Base-by-base conservation (phyloP, 2,329 filamentous ascomycete species). In the Bipolaris victoriae region DNA sequence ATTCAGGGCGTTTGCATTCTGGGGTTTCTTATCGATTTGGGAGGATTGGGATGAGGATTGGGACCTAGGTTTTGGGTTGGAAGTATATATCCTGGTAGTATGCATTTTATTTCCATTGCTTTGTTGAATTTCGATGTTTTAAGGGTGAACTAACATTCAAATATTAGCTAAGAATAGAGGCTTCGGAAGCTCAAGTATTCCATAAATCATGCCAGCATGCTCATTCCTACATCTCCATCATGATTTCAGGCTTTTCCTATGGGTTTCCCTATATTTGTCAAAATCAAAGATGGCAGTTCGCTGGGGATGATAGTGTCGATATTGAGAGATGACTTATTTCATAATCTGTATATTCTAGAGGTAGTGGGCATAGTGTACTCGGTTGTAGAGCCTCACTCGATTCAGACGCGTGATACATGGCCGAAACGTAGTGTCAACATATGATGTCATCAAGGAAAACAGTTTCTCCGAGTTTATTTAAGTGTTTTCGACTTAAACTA, bases 1-100 rank as follows among this genome's bases (percentile, higher is more conserved):
- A 46, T 51, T 6, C 7, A 9, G 48, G 48, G 52, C 24, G 48
- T 55, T 44, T 16, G 36, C 18, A 26, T 26, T 54, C 44, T 48
- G 16, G 44, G 44, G 20, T 22, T 26, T 26, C n/a, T 50, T 11
- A 29, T 46, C 39, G 22, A 5, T 33, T 15, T 16, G 7, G 7
- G 41, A 16, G 26, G 11, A 9, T 11, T 11, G 3, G 9, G 11
- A 29, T n/a, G 15, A 1, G 40, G 7, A 16, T 31, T 16, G 41
- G 24, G 24, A 6, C 11, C 13, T 7, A 3, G 3, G 43, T 45
- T 18, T 45, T 18, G 4, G 11, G 31, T 3, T 11, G 2, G 15
- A 15, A 31, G 10, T 11, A 33, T n/a, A 16, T 33, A 31, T 31
- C 29, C 29, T 7, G 3, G 7, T 45, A 2, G 5, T 33, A 45